A percentile compares a stretch with the other conserved stretches of the same genome.
Conservation (phyloP, 2,329 filamentous ascomycete species). For the Fusarium buharicum region DNA sequence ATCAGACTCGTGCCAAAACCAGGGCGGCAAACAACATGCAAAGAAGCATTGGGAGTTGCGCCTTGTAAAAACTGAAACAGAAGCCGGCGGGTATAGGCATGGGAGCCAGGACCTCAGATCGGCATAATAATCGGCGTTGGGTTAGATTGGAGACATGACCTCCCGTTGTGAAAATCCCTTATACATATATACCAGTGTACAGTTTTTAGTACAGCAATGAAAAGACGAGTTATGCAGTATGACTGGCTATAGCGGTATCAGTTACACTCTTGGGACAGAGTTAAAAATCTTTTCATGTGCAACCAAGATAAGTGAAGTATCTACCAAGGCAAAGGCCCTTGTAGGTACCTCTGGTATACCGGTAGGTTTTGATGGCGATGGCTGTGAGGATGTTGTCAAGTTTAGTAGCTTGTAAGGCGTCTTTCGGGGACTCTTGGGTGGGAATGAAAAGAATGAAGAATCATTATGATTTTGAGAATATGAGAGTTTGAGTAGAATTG, state of each 20-base stretch:
- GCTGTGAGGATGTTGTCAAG: too few species aligned
- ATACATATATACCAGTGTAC: slow-evolving; percentile 32
- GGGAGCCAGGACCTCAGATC: slow-evolving; percentile 9
- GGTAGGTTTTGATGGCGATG: too few species aligned
- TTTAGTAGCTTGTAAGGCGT: too few species aligned
- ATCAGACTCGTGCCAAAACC: background rate
- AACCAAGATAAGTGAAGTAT: too few species aligned
- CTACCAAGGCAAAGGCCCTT: too few species aligned
- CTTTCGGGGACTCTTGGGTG: too few species aligned
- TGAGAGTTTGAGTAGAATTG: too few species aligned
- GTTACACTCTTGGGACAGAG: too few species aligned
- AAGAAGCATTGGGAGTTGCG: slow-evolving; percentile 27
- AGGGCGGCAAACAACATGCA: slow-evolving; percentile 24
- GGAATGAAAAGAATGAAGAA: too few species aligned
- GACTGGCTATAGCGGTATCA: background rate
- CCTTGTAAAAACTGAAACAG: slow-evolving; percentile 38
- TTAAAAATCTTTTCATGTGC: too few species aligned
- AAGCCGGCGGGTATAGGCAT: slow-evolving; percentile 13
- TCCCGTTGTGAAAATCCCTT: slow-evolving; percentile 24
- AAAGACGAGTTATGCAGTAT: background rate
- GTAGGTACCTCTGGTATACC: too few species aligned
- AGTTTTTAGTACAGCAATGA: slow-evolving; percentile 7
- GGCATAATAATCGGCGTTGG: slow-evolving; percentile 45
- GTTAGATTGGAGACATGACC: slow-evolving; percentile 39
- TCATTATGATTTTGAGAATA: too few species aligned